Evolutionary conservation across 1,284 basidiomycete species (phyloP), one percentile per base, ranked within the genome.

Genomic region (Peniophora sp.): DNA sequence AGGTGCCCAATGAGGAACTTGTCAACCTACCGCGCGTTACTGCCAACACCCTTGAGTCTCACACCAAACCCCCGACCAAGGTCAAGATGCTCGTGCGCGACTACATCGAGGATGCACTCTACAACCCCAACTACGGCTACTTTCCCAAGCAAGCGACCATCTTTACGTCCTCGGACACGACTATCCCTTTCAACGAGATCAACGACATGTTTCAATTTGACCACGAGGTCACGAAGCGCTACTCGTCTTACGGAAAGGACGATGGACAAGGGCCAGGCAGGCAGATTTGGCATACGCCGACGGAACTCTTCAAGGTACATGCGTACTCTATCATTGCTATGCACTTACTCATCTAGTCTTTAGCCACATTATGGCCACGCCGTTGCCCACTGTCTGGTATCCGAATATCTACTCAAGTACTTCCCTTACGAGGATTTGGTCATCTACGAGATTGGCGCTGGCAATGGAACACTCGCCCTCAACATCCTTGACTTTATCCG

Each of bases 231-330:
- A 86, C 89, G 24, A 70, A 74, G 59, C 78, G 84, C 56, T 97
- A 97, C 64, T 75, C 78, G 38, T 72, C 74, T 12, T 89, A 89
- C 59, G 85, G 80, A 17, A 71, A 68, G 53, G 77, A 84, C 58
- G 74, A 74, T 48, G 76, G 80, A 35, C n/a, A 41, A 17, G 88
- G 89, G 2, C 81, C 89, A 14, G 93, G 93, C 3, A 78, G 83
- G 60, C 97, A 99, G 67, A 77, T 99, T 50, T 99, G 97, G 97
- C 97, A 99, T 70, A 99, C 97, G 0, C 97, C 97, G 0, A 97
- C 94, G 1, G 96, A 99, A 66, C 72, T 99, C 38, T 98, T 99
- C 77, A 93, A 96, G 79, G 95, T 94, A 61, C 55, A 79, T 65
- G 10, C 9, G n/a, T 22, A 35, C 16, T 20, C 46, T 44, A 35